These are phyloP conservation scores for Cladosporium sp. DNA, from an alignment of 2,329 filamentous ascomycete species.

Conservation along the genomic window DNA sequence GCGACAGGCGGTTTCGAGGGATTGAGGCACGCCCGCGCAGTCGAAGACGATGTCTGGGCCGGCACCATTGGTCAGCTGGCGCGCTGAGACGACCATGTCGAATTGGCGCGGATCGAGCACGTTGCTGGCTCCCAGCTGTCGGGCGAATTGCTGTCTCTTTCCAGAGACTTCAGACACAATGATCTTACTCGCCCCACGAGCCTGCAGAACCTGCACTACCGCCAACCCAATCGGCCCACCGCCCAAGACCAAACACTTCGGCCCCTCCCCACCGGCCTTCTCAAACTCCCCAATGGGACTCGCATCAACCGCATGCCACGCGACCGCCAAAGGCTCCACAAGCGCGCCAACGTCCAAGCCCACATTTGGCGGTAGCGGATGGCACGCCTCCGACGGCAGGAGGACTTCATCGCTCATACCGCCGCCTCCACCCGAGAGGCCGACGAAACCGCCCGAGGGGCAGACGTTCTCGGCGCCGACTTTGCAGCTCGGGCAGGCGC, in stretches of 20 bases:
- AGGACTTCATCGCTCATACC: constrained; percentile 54
- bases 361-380: constrained; percentile 49
- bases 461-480: constrained; percentile 55
- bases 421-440: constrained; percentile 45
- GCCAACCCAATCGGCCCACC: constrained; percentile 59
- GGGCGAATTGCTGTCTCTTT: constrained; percentile 48
- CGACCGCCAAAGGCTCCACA: constrained; percentile 59
- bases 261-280: constrained; percentile 30
- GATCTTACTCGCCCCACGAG: constrained; percentile 50
- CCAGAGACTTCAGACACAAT: constrained; percentile 54
- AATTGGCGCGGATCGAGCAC: constrained; percentile 50
- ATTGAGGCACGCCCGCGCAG: constrained; percentile 54
- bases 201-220: constrained; percentile 54
- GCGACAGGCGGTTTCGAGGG: constrained; percentile 40
- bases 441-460: constrained; percentile 48
- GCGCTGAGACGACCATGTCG: constrained; percentile 43
- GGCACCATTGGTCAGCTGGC: constrained; percentile 42
- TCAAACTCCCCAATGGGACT: constrained; percentile 38
- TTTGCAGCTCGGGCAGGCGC: constrained; percentile 51
- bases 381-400: constrained; percentile 44
- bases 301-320: constrained; percentile 58
- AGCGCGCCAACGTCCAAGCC: constrained; percentile 53
- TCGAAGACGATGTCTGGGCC: constrained; percentile 59
- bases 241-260: constrained; percentile 52
- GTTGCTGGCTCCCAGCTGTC: constrained; percentile 51